Percentiles rank a stretch among this genome's conserved stretches.
Conservation (phyloP, 371 early-diverging fungal genomes). For the Apophysomyces trapeziformis region DNA sequence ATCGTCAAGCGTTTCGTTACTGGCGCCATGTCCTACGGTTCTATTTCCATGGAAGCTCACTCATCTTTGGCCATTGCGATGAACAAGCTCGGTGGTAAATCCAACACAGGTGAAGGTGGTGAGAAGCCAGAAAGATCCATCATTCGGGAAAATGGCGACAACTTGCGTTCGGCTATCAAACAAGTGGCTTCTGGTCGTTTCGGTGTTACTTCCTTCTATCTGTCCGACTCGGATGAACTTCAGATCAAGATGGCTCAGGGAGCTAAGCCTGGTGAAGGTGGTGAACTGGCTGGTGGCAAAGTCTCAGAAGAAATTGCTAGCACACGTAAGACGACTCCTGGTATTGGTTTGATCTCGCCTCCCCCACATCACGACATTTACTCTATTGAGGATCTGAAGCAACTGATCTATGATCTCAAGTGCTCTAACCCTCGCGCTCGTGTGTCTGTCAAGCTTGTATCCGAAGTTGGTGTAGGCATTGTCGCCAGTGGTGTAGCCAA, state of each 20-base stretch:
- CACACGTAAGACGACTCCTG: constrained; percentile 95
- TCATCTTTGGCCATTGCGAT: constrained; percentile 92
- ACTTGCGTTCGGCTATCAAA: constrained; percentile 93
- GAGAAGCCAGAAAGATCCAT: constrained; percentile 89
- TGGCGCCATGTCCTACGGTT: constrained; percentile 98
- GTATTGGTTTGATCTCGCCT: constrained; percentile 95
- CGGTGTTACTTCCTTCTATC: constrained; percentile 94
- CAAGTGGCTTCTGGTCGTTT: constrained; percentile 98
- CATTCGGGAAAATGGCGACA: constrained; percentile 71
- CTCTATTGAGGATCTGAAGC: constrained; percentile 97
- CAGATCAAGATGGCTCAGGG: constrained; percentile 99
- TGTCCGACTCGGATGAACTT: constrained; percentile 92
- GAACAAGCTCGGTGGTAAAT: constrained; percentile 95
- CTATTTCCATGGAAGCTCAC: constrained; percentile 95
- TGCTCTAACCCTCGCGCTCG: constrained; percentile 89
- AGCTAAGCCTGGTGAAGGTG: constrained; percentile 98
- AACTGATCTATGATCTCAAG: constrained; percentile 96
- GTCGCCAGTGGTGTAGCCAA: constrained; percentile 97
- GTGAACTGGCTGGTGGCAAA: constrained; percentile 81
- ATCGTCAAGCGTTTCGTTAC: constrained; percentile 97
- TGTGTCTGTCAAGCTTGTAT: constrained; percentile 95
- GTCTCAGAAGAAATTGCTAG: constrained; percentile 90
- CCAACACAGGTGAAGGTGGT: constrained; percentile 98
- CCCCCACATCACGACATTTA: constrained; percentile 99
- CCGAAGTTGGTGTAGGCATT: constrained; percentile 96